Evolutionary conservation across 129 eudicot genomes (phyloP).

Genomic region (Lactuca saligna): DNA sequence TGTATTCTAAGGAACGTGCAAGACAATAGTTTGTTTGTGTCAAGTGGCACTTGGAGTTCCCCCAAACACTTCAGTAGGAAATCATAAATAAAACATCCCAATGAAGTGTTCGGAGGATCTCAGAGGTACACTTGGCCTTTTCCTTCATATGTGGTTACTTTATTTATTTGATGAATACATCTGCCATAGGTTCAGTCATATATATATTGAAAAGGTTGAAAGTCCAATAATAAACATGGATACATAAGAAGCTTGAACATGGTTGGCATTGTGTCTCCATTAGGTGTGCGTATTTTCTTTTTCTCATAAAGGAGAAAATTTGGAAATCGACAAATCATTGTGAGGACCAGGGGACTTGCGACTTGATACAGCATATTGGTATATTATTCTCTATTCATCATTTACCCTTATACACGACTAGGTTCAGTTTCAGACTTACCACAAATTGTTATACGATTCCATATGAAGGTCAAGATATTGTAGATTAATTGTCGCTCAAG

Average conservation of each 20-base stretch:
- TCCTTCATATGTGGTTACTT: neutral
- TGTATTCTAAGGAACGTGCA: no score
- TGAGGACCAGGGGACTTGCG: neutral
- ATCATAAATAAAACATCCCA: neutral
- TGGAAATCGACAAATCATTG: neutral
- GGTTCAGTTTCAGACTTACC: neutral
- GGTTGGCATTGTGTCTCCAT: constrained; percentile 8
- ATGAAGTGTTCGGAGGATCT: constrained; percentile 26
- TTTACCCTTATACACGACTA: neutral
- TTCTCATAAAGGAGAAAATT: no score
- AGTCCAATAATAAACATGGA: neutral
- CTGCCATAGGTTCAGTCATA: neutral
- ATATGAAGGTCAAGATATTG: neutral
- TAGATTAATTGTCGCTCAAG: no score
- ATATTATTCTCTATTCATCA: constrained; percentile 10
- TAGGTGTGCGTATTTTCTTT: neutral
- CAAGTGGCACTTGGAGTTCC: constrained; percentile 31
- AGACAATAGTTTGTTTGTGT: neutral
- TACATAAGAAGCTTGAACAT: constrained; percentile 15
- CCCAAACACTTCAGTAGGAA: constrained; percentile 30
- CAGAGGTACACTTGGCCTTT: constrained; percentile 14
- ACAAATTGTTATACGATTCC: neutral
- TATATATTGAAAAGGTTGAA: neutral
- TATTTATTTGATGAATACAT: constrained; percentile 1
- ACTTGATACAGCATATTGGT: no score